These are phyloP conservation scores for Penicillium chermesinum DNA, from an alignment of 495 filamentous ascomycete species.

Conservation along the genomic window DNA sequence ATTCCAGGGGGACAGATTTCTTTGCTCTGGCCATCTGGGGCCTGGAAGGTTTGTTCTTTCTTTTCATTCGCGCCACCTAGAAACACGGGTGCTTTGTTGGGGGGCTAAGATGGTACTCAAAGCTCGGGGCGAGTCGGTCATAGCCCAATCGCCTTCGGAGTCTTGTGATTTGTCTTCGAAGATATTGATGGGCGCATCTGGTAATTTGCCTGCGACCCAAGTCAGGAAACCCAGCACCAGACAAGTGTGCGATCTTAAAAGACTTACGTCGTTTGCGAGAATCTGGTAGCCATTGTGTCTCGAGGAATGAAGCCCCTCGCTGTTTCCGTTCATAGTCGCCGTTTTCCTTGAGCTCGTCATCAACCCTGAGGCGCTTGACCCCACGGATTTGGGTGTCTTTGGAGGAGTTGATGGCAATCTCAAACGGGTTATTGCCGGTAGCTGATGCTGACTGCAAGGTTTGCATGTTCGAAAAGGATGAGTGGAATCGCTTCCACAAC, in stretches of 20 bases:
- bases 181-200: slow-evolving; percentile 19
- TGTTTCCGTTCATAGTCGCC: slow-evolving; percentile 6
- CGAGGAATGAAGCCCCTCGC: slow-evolving; percentile 33
- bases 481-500: slow-evolving; percentile 48
- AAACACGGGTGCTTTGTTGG: slow-evolving; percentile 8
- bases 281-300: slow-evolving; percentile 38
- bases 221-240: background rate
- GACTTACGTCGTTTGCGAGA: slow-evolving; percentile 39
- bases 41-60: too few species aligned
- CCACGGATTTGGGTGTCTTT: slow-evolving; percentile 32
- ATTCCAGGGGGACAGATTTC: background rate
- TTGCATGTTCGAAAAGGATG: slow-evolving; percentile 40
- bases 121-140: slow-evolving; percentile 9
- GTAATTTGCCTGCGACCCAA: slow-evolving; percentile 33
- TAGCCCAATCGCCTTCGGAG: slow-evolving; percentile 9
- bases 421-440: slow-evolving; percentile 22
- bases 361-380: slow-evolving; percentile 44
- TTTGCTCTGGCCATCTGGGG: background rate
- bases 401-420: slow-evolving; percentile 31
- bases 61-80: background rate
- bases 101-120: slow-evolving; percentile 4
- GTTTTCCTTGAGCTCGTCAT: slow-evolving; percentile 8
- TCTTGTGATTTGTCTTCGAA: slow-evolving; percentile 12
- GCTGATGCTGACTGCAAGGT: slow-evolving; percentile 26
- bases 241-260: too few species aligned